Evolutionary conservation across 345 rosid species (phyloP), one percentile per base, ranked within the genome.

Genomic region (Salix purpurea): DNA sequence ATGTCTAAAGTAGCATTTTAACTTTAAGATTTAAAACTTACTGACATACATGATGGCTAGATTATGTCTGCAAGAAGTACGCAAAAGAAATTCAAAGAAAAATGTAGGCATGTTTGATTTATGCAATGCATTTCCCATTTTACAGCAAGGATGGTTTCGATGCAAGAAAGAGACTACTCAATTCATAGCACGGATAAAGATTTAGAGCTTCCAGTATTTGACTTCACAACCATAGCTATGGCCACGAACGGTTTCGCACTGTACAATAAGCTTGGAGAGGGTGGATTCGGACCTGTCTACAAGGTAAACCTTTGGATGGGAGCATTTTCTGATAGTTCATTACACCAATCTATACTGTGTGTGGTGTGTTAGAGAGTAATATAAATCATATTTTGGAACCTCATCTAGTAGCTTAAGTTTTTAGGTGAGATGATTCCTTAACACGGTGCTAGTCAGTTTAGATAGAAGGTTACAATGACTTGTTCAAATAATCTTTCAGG

Each of bases 211-310:
- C 83, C 83, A 23, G 10, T 76, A 30, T 80, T 80, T 34, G 83
- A 80, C 54, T 76, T 80, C 23, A 7, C 52, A 34, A 76, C 83
- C 24, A 71, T 80, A 42, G 37, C 70, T 18, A 56, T 36, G 21
- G 77, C 84, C 26, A 71, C 82, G 0, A n/a, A 62, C 23, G 54
- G 58, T 50, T 80, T 74, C 37, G 67, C 76, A 1, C 12, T 3
- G 2, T 42, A 19, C 40, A 80, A 74, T 65, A 71, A 71, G 77
- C 69, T 80, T 67, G 82, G 83, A 39, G 82, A 84, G 67, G 81
- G 84, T 30, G 83, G 83, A 1, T 76, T 70, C 56, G 81, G 85
- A 66, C 81, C 83, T 24, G 81, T 79, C 13, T 80, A 77, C 65
- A 77, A 67, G 83, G 82, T 82, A 67, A 14, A 8, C 2, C 15